Base-by-base conservation (phyloP, 1,139 yeast genomes). In the Diutina siamensis region DNA sequence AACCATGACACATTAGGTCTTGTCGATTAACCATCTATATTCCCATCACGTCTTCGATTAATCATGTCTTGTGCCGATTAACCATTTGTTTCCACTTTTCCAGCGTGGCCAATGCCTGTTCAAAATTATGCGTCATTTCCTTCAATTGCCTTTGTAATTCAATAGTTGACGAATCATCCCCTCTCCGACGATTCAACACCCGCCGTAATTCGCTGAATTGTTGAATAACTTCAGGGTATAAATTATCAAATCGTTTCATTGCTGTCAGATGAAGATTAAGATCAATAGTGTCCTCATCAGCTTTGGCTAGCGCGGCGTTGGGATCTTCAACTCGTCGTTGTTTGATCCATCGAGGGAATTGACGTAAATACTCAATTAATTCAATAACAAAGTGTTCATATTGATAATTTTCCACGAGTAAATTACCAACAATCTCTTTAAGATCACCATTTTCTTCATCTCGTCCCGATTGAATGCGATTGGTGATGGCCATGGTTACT, bases 1-100 rank as follows among this genome's bases (percentile, higher is more conserved):
- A n/a, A n/a, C n/a, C n/a, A n/a, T n/a, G n/a, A n/a, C n/a, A n/a
- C n/a, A n/a, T n/a, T n/a, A n/a, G n/a, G n/a, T n/a, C n/a, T n/a
- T n/a, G n/a, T n/a, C n/a, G n/a, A n/a, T n/a, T n/a, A n/a, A n/a
- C n/a, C n/a, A n/a, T n/a, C n/a, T n/a, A n/a, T n/a, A n/a, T n/a
- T n/a, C n/a, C n/a, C n/a, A n/a, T n/a, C n/a, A n/a, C n/a, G n/a
- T n/a, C n/a, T 7, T 25, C 28, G 10, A 7, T 25, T 7, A 5
- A 25, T 25, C 28, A 25, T 25, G 5, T 25, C 28, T 35, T 20
- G 9, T 21, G 28, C 13, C 40, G 40, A 20, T 35, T 18, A 21
- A 12, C 13, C 28, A 20, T 35, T 20, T 35, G 27, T 35, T 35
- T 35, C 40, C 40, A 35, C 20, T 20, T n/a, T 35, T 35, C 40